Evolutionary conservation across 495 filamentous ascomycete genomes (phyloP), one percentile per base, ranked within the genome.

Genomic region (Penicillium fimorum): DNA sequence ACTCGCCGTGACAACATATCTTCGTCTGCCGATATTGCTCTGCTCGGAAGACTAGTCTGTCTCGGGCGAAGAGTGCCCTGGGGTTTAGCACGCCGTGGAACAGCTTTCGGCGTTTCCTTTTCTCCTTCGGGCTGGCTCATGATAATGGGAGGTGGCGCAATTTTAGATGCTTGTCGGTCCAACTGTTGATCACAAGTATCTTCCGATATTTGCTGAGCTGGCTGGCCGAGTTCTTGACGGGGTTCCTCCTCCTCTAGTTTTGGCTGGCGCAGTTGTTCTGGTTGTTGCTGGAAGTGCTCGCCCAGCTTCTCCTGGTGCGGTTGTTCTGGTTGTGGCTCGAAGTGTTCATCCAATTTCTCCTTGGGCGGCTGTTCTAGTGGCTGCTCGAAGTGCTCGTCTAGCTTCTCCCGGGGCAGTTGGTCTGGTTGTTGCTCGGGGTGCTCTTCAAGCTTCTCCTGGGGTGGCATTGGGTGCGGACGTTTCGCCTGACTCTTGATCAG

Each of bases 1-100:
- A 96, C 91, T 70, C 91, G 90, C 68, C 87, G 85, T 59, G 91
- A 95, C 64, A 95, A 81, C 79, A 84, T 87, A 68, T 91, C 89
- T 60, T 92, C 85, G 64, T 96, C 91, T 25, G 87, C 81, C 49
- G 92, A 92, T 53, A 77, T 73, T 15, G 68, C 73, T 54, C 72
- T 65, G 43, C 53, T 64, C 27, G 62, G 63, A 42, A 70, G 64
- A 58, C 60, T 74, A 41, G 66, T 68, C 40, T 68, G 69, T 46
- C 70, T 68, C 20, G 73, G 61, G 50, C 67, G 70, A 27, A 76
- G 69, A 38, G 67, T 70, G 11, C 65, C 53, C 51, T 65, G 52
- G 17, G 64, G 60, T 47, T 68, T 74, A 49, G 49, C 71, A 69
- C 42, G 76, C 67, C 73, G 78, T 61, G 70, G 78, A 70, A 49